Evolutionary conservation across 495 filamentous ascomycete genomes (phyloP), one percentile per base, ranked within the genome.

Genomic region (Trichoderma erinaceum): DNA sequence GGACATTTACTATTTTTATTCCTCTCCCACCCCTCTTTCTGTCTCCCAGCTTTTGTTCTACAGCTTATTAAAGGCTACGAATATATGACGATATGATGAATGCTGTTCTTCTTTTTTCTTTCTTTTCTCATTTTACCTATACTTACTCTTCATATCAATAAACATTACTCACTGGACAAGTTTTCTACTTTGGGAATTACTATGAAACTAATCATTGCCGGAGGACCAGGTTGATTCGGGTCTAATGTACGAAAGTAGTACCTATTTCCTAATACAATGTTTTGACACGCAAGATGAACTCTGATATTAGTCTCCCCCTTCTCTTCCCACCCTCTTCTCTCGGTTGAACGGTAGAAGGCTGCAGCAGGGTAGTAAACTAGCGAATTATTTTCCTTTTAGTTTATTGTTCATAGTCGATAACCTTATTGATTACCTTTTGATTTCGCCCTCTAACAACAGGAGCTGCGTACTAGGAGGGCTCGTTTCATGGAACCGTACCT

Each of bases 51-150:
- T 18, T 25, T 11, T 32, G 23, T 11, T 61, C 27, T 61, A 32
- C 56, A 61, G 56, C 56, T 61, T 61, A 61, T 61, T 32, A 61
- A 61, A 2, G 8, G 35, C 35, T 61, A 61, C n/a, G 56, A 61
- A 61, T 61, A 61, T 18, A 61, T 21, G 56, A 61, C 56, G 56
- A 29, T 32, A 61, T 5, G 50, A 56, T 56, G 50, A 56, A n/a
- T 46, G 4, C 18, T 16, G 12, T 46, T 16, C 43, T 46, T 16
- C 18, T 18, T 46, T 13, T 13, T n/a, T 52, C 16, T 52, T 52
- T 21, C 8, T 52, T n/a, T n/a, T 52, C 21, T 21, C 16, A 21
- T n/a, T 21, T 6, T 1, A 3, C 48, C 21, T 52, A 4, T 52
- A 23, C 8, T 21, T 23, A 23, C 29, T 29, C 1, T 52, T 10